Evolutionary conservation across 108 stramenopile genomes (phyloP).

Genomic region (Bacterosira constricta): DNA sequence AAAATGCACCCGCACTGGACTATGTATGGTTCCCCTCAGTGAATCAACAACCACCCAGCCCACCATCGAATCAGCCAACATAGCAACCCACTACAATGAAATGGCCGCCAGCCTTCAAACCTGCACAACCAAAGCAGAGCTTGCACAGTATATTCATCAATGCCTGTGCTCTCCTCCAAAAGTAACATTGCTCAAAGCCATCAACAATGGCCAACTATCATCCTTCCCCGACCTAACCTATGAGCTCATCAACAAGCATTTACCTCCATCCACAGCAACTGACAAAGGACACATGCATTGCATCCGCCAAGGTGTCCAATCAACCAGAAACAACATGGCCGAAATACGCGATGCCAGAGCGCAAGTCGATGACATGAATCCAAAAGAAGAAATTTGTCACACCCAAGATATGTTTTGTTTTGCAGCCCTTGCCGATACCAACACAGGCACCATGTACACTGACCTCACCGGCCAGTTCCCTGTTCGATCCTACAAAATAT

Average conservation of each 20-base stretch:
- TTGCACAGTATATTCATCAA: constrained; percentile 1
- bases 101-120: background rate
- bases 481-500: too few relatives aligned
- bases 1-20: background rate
- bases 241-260: background rate
- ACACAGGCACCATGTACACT: too few relatives aligned
- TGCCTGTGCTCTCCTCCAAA: background rate
- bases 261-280: background rate
- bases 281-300: constrained; percentile 13
- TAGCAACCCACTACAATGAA: background rate
- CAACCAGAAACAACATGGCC: background rate
- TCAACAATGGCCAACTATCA: background rate
- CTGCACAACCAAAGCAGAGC: background rate
- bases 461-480: too few relatives aligned
- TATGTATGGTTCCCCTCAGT: constrained; percentile 1
- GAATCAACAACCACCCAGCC: background rate
- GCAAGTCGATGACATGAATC: background rate
- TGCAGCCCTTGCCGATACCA: too few relatives aligned
- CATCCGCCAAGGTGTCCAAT: background rate
- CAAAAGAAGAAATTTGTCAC: background rate
- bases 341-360: background rate
- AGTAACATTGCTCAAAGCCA: background rate
- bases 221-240: background rate
- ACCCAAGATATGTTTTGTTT: background rate
- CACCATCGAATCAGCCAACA: background rate